These are phyloP conservation scores for Aspergillus latus DNA, from an alignment of 2,329 filamentous ascomycete species.

Conservation along the genomic window DNA sequence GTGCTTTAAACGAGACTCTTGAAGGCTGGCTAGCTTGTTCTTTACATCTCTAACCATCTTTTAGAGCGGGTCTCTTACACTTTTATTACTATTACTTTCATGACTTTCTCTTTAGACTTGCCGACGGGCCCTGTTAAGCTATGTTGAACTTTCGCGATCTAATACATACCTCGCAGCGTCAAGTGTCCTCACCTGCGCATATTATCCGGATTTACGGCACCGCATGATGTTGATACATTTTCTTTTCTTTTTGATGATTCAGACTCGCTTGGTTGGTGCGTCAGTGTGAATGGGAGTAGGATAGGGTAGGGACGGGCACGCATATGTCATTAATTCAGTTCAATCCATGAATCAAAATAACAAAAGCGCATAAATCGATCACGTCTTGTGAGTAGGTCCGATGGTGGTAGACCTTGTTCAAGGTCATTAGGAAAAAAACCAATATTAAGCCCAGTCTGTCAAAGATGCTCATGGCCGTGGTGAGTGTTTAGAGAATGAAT, in stretches of 20 bases:
- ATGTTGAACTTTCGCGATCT: neutral
- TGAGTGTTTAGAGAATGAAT: too few relatives aligned
- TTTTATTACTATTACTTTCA: neutral
- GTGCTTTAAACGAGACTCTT: neutral
- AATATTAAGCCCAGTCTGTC: too few relatives aligned
- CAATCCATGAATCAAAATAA: too few relatives aligned
- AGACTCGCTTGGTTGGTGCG: neutral
- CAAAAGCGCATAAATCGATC: too few relatives aligned
- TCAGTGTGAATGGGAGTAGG: neutral
- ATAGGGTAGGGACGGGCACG: neutral
- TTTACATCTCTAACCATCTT: neutral
- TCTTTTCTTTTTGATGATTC: neutral
- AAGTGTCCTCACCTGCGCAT: neutral
- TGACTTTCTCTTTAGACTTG: neutral
- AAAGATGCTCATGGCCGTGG: too few relatives aligned
- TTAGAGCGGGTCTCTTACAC: slow-evolving; percentile 1
- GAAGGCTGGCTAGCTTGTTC: neutral
- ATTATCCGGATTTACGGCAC: neutral
- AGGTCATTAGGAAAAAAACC: too few relatives aligned
- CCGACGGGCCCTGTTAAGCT: neutral
- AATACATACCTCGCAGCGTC: neutral
- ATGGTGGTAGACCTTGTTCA: too few relatives aligned
- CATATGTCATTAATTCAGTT: neutral
- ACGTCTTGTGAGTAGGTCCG: too few relatives aligned
- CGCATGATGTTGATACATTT: neutral